Percentiles rank a stretch among this genome's conserved stretches.
Evolutionary conservation across 768 basidiomycete genomes (phyloP).

Genomic region (Cytidiella melzeri): DNA sequence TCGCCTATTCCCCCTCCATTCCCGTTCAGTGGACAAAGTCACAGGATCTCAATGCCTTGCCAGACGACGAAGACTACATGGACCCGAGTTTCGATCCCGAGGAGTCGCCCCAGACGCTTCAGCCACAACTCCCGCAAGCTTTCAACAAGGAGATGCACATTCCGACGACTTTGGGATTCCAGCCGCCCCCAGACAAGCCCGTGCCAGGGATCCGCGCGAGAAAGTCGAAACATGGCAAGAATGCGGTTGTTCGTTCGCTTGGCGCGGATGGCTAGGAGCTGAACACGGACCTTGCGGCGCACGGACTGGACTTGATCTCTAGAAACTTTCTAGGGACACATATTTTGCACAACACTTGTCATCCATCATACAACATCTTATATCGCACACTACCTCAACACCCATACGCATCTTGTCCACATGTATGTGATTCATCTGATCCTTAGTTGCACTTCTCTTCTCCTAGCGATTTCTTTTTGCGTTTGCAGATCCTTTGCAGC

Average conservation of each 20-base stretch:
- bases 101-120: not conserved
- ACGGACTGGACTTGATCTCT: too few relatives aligned
- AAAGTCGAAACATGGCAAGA: slow-evolving; percentile 21
- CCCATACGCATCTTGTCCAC: too few relatives aligned
- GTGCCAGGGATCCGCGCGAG: slow-evolving; percentile 21
- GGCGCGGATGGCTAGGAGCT: slow-evolving; percentile 19
- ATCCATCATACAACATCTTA: too few relatives aligned
- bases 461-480: too few relatives aligned
- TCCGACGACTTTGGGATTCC: slow-evolving; percentile 21
- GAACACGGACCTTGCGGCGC: too few relatives aligned
- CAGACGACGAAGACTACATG: slow-evolving; percentile 9
- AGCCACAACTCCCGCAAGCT: not conserved
- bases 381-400: too few relatives aligned
- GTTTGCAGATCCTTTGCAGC: too few relatives aligned
- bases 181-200: slow-evolving; percentile 20
- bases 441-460: too few relatives aligned
- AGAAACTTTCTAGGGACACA: too few relatives aligned
- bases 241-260: slow-evolving; percentile 18
- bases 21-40: slow-evolving; percentile 44
- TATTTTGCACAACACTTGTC: too few relatives aligned
- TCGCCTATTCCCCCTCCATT: slow-evolving; percentile 50
- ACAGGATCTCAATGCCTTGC: slow-evolving; percentile 12
- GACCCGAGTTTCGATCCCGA: slow-evolving; percentile 15
- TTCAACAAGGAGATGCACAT: not conserved
- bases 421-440: too few relatives aligned